These are phyloP conservation scores for Silene conica DNA, from an alignment of 148 eudicot species.

Conservation along the genomic window DNA sequence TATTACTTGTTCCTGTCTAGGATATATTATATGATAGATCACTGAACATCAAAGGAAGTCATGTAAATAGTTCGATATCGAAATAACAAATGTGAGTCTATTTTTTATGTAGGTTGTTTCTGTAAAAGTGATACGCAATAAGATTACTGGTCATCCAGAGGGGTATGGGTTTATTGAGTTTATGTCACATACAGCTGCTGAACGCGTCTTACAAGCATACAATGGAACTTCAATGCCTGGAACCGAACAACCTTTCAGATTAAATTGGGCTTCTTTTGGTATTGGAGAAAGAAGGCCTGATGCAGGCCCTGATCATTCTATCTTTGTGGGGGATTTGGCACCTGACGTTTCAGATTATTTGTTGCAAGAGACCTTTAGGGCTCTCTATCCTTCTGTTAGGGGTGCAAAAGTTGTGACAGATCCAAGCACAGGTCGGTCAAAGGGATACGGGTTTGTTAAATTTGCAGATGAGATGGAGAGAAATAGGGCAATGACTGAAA, in stretches of 20 bases:
- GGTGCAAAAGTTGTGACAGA: conserved; percentile 97
- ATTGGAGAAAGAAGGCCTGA: conserved; percentile 79
- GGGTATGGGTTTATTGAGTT: conserved; percentile 99
- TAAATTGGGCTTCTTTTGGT: conserved; percentile 98
- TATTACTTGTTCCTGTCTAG: too few relatives aligned
- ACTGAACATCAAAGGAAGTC: background rate
- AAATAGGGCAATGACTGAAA: conserved; percentile 92
- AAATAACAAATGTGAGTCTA: background rate
- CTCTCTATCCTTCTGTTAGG: conserved; percentile 84
- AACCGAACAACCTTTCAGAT: conserved; percentile 76
- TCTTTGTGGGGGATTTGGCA: conserved; percentile 95
- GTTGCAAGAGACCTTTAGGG: conserved; percentile 84
- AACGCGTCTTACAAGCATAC: conserved; percentile 70
- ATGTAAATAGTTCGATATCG: background rate
- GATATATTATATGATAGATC: too few relatives aligned
- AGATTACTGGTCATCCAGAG: conserved; percentile 88
- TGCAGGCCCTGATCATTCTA: conserved; percentile 90
- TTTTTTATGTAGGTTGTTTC: conserved; percentile 60
- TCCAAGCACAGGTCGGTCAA: conserved; percentile 84
- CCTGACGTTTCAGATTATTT: conserved; percentile 89
- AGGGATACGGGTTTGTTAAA: conserved; percentile 96
- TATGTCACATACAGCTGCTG: conserved; percentile 75
- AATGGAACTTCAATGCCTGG: conserved; percentile 93
- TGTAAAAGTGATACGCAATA: conserved; percentile 81
- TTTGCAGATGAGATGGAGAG: conserved; percentile 89